phyloP scores from a whole-genome alignment of 495 filamentous ascomycete species.

The Podospora anserina region DNA sequence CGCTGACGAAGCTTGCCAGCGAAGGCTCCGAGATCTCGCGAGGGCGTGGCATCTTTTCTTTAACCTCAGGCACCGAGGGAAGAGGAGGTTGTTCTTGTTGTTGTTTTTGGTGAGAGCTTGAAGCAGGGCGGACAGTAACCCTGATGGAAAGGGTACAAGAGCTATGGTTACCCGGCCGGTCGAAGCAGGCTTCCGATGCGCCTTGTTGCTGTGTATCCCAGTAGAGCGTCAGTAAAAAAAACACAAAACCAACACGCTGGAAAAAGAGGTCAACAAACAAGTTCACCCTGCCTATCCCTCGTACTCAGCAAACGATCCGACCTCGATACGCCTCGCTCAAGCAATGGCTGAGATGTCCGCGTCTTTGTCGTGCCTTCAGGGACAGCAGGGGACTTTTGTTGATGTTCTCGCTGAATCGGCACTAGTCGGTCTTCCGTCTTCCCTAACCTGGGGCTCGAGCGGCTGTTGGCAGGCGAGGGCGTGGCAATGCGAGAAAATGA shows the following conservation, averaged over 20 bases:
- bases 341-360: conserved; percentile 12
- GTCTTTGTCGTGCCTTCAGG: conserved; percentile 12
- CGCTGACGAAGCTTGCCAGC: conserved; percentile 8
- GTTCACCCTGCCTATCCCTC: not conserved
- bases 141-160: conserved; percentile 13
- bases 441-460: not conserved
- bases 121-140: not conserved
- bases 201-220: conserved; percentile 11
- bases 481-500: not conserved
- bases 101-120: not conserved
- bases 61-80: not conserved
- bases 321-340: not conserved
- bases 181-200: conserved; percentile 22
- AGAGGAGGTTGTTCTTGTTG: not conserved
- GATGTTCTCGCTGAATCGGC: not conserved
- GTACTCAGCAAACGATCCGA: not conserved
- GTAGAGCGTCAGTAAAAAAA: not conserved
- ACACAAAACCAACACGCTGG: too few species aligned
- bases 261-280: not conserved
- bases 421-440: not conserved
- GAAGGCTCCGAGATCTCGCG: conserved; percentile 13
- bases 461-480: not conserved
- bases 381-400: not conserved
- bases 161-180: conserved; percentile 25
- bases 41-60: not conserved